These are phyloP conservation scores for Citrus unshiu DNA, from an alignment of 345 rosid genomes.

Conservation along the genomic window DNA sequence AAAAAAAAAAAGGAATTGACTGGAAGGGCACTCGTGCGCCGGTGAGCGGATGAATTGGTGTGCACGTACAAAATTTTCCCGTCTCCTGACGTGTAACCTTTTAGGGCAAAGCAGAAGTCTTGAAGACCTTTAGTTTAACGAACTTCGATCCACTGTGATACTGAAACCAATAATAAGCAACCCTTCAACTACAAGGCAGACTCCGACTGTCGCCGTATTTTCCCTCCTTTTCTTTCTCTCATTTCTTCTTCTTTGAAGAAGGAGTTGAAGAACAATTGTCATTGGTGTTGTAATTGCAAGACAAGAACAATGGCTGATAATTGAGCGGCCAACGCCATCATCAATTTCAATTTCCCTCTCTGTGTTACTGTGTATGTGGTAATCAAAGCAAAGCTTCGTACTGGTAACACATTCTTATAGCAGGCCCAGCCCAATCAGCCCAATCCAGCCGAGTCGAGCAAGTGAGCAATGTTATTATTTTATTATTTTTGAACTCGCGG, in stretches of 20 bases:
- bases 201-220: background rate
- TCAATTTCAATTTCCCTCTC: background rate
- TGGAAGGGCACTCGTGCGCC: no score
- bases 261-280: background rate
- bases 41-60: no score
- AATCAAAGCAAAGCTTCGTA: background rate
- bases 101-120: background rate
- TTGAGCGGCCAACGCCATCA: constrained; percentile 6
- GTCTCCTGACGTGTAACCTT: no score
- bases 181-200: background rate
- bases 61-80: no score
- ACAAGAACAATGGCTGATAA: background rate
- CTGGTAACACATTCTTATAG: background rate
- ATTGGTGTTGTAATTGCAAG: background rate
- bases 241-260: no score
- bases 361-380: background rate
- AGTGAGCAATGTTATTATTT: no score
- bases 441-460: background rate
- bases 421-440: background rate
- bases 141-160: background rate
- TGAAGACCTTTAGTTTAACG: no score
- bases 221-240: background rate
- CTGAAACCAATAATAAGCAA: no score
- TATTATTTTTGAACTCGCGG: no score
- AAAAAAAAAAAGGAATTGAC: no score